Base-by-base conservation (phyloP, 331 rosid genomes). In the Pyracantha coccinea region DNA sequence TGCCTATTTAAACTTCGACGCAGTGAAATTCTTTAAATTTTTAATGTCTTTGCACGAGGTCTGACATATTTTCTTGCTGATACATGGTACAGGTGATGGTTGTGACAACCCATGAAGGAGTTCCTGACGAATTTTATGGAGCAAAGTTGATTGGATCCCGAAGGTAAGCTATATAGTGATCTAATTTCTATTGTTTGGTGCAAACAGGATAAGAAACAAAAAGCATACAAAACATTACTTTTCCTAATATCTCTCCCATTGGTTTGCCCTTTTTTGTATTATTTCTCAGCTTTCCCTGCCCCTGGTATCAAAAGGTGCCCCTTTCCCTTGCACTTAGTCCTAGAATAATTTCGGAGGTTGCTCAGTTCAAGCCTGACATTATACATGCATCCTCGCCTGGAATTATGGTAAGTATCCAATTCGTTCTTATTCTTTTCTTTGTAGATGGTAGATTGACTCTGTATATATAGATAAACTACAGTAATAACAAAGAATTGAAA, bases 311-410 rank as follows among this genome's bases (percentile, higher is more conserved):
- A 80, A 92, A 95, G 65, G 99, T 95, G 31, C 99, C 99, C 57
- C 97, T 95, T 78, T 95, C 99, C 67, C 87, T 95, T 53, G 99
- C 99, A 68, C 93, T 95, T 73, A 95, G 99, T 89, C 99, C 99
- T 38, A 87, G 99, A 90, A 95, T 95, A 80, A 89, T 95, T 79
- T 89, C 97, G 25, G 97, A 90, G 88, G 99, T 95, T 78, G 96
- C 97, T 28, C 89, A 80, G 72, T 95, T 95, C 78, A 95, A 95
- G 87, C 99, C 99, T 63, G 99, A 95, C 88, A 95, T 95, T 72
- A 92, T 95, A 77, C 99, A 95, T 47, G 99, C 99, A 64, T 95
- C 99, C 55, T 95, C 99, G 8, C 99, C 99, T 0, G 99, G 99
- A 81, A 89, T 95, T 80, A 95, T 95, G 97, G 99, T 84, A 70